These are phyloP conservation scores for Aspergillus sp. DNA, from an alignment of 2,329 filamentous ascomycete species.

Conservation along the genomic window DNA sequence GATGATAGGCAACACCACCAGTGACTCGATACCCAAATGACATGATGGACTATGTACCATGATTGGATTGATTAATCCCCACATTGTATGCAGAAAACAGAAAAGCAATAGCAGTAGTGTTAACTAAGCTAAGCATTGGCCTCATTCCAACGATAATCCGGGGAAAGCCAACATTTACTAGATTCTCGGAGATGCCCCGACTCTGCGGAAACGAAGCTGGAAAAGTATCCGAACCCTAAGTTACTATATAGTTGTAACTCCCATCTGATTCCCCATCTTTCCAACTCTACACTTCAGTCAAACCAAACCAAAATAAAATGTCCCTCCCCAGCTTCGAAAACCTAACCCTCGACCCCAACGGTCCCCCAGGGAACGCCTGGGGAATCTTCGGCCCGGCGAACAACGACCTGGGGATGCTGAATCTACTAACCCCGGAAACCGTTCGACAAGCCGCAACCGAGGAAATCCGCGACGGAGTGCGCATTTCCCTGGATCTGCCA, in stretches of 20 bases:
- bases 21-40: background rate
- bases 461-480: constrained; percentile 46
- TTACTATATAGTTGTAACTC: background rate
- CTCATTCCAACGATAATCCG: background rate
- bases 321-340: constrained; percentile 41
- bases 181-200: background rate
- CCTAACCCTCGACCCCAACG: constrained; percentile 53
- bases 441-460: constrained; percentile 44
- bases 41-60: background rate
- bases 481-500: constrained; percentile 62
- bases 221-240: constrained; percentile 10
- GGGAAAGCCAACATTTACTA: background rate
- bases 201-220: constrained; percentile 7
- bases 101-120: background rate
- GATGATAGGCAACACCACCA: background rate
- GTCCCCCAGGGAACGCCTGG: constrained; percentile 59
- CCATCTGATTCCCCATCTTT: background rate
- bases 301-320: background rate
- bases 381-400: constrained; percentile 52
- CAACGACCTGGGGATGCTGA: constrained; percentile 58
- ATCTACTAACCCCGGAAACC: constrained; percentile 54
- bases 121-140: background rate
- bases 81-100: background rate
- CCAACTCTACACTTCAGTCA: background rate
- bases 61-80: background rate